Percentiles rank a stretch among this genome's conserved stretches.
phyloP scores from a whole-genome alignment of 306 rosid species.

The Castanospermum australe region DNA sequence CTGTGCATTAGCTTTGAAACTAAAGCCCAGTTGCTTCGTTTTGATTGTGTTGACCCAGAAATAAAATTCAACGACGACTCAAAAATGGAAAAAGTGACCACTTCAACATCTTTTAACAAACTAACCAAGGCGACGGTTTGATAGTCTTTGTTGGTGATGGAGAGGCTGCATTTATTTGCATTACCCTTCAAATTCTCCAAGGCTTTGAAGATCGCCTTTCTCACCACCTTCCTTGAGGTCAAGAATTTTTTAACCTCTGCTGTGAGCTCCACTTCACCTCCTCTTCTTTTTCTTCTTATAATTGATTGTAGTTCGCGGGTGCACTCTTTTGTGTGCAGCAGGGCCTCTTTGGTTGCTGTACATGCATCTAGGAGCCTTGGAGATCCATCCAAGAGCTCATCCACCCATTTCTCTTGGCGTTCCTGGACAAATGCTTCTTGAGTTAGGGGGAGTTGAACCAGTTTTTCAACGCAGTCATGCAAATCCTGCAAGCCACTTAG shows the following conservation, averaged over 20 bases:
- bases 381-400: constrained; percentile 37
- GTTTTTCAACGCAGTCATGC: constrained; percentile 26
- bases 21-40: constrained; percentile 15
- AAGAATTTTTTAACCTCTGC: constrained; percentile 32
- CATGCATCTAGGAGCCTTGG: constrained; percentile 42
- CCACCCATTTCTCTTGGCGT: constrained; percentile 34
- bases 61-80: constrained; percentile 5
- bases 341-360: constrained; percentile 21
- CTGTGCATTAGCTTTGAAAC: constrained; percentile 29
- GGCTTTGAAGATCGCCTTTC: constrained; percentile 33
- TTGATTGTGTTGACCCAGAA: constrained; percentile 7
- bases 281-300: constrained; percentile 26
- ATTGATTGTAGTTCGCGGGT: constrained; percentile 25
- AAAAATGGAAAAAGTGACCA: not conserved
- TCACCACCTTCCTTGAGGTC: constrained; percentile 37
- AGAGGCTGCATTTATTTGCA: not conserved
- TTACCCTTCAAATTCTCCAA: constrained; percentile 22
- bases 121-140: not conserved
- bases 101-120: constrained; percentile 9
- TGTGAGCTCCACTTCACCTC: constrained; percentile 18
- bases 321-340: constrained; percentile 38
- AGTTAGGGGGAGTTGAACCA: constrained; percentile 28
- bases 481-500: constrained; percentile 31
- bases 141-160: not conserved
- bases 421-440: constrained; percentile 23